phyloP scores from a whole-genome alignment of 257 asterid genomes.

The Solanum clarkiae region DNA sequence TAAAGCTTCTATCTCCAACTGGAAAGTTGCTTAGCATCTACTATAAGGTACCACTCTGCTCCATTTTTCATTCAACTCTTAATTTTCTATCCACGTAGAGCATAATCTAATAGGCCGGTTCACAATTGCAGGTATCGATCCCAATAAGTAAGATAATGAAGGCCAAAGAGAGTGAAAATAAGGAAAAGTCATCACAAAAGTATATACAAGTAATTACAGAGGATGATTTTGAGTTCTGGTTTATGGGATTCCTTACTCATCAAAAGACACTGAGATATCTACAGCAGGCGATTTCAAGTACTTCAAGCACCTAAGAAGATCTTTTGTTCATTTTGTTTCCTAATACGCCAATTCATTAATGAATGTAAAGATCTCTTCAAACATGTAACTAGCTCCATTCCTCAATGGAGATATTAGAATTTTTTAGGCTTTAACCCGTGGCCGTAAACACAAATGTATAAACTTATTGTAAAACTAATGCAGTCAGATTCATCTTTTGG shows the following conservation, averaged over 20 bases:
- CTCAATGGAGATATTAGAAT: neutral
- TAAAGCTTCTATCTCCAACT: neutral
- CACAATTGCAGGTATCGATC: conserved; percentile 8
- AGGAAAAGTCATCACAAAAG: conserved; percentile 20
- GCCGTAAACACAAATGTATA: neutral
- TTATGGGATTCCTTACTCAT: neutral
- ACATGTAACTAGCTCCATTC: neutral
- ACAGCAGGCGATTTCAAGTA: neutral
- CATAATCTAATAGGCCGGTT: neutral
- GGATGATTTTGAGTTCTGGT: neutral
- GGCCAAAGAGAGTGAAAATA: conserved; percentile 16
- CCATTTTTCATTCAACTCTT: neutral
- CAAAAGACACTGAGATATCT: neutral
- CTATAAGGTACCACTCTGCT: neutral
- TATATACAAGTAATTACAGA: conserved; percentile 26
- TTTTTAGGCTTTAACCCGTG: neutral
- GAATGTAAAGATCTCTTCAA: neutral
- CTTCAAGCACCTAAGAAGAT: neutral
- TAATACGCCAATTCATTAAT: neutral
- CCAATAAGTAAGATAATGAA: conserved; percentile 23
- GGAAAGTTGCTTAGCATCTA: neutral
- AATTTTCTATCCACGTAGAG: neutral
- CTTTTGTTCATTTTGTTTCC: neutral
- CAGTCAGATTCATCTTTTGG: neutral
- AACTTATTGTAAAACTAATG: neutral